Percentiles rank a stretch among this genome's conserved stretches.
Conservation (phyloP, 371 early-diverging fungal genomes). For the Mortierella sp. region DNA sequence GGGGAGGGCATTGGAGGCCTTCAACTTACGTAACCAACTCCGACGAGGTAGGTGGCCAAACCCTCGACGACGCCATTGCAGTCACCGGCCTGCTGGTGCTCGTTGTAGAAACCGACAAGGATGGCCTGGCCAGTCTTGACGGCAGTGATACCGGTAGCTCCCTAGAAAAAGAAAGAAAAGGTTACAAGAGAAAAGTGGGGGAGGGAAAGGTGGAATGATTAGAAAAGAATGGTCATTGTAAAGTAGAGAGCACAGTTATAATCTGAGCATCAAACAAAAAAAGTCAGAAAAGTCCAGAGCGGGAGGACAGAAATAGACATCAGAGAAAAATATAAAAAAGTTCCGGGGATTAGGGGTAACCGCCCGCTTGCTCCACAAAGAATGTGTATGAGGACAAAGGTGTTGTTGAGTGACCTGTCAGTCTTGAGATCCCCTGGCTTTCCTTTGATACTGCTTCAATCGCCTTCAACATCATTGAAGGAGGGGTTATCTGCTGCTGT, state of each 20-base stretch:
- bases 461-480: background rate
- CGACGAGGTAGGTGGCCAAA: constrained; percentile 88
- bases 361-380: background rate
- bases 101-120: constrained; percentile 81
- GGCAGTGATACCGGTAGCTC: constrained; percentile 76
- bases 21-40: constrained; percentile 75
- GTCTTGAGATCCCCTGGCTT: background rate
- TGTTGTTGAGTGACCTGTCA: background rate
- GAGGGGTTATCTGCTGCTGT: background rate
- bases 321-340: background rate
- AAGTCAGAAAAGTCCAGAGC: background rate
- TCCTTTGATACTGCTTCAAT: background rate
- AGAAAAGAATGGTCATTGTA: constrained; percentile 6
- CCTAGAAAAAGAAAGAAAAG: constrained; percentile 62
- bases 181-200: background rate
- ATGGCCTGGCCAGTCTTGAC: constrained; percentile 90
- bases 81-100: constrained; percentile 78
- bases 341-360: constrained; percentile 1
- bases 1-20: background rate
- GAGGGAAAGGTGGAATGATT: background rate
- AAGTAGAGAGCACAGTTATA: constrained; percentile 5
- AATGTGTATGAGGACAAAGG: background rate
- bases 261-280: constrained; percentile 1
- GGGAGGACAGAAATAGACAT: background rate
- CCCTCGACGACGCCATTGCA: constrained; percentile 86